Evolutionary conservation across 306 rosid species (phyloP), one percentile per base, ranked within the genome.

Genomic region (Rosa persica): DNA sequence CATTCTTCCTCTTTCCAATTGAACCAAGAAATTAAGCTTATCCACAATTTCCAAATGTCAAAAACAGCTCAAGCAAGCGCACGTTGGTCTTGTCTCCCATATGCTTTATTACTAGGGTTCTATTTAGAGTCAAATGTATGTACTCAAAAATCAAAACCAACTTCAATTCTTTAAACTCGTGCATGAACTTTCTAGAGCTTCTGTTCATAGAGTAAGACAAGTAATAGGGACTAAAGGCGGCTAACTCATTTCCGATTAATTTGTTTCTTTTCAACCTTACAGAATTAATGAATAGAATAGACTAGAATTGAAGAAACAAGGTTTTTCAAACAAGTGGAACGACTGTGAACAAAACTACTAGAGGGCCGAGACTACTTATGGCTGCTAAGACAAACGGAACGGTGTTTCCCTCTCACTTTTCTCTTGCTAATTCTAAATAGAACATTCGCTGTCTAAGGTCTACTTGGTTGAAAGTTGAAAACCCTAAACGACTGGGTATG

Each of bases 1-100:
- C 47, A 15, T 39, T 66, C 47, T 66, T 38, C 71, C 2, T 62
- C 12, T 34, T 30, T 17, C 13, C 5, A 27, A 6, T 5, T 62
- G 42, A 36, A 30, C 46, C 0, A 17, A 38, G 25, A 66, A 36
- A 36, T 9, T 8, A 38, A 36, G 25, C 46, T 25, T 36, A 39
- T 55, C 40, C 68, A 74, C 42, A 8, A 58, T 57, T 38, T 17
- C 12, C 78, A 23, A 73, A 40, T 74, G 68, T 74, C 78, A 58
- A 58, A 73, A 25, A 60, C 78, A 57, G 48, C 55, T 23, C 25
- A 4, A 42, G 43, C 40, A 42, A 20, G 1, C 67, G 51, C 22
- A 73, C 77, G 77, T n/a, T 38, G 12, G 38, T 55, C 44, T 66
- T 66, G 51, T 54, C 49, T 73, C n/a, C 20, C 65, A 2, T 3